phyloP scores from a whole-genome alignment of 805 yeast species.

The Hanseniaspora thailandica region DNA sequence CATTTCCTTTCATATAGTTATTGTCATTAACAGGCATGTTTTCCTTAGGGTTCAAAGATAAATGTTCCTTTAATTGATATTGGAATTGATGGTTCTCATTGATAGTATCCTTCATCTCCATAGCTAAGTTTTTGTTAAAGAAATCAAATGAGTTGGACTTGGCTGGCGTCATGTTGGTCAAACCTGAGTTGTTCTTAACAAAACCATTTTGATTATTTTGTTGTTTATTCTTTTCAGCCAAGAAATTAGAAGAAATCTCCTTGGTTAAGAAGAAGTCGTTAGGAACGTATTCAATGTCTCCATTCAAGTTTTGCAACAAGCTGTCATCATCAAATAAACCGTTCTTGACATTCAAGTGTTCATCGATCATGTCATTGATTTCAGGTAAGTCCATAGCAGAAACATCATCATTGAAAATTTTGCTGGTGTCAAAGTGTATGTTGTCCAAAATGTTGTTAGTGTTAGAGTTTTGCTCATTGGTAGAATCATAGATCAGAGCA shows the following conservation, averaged over 20 bases:
- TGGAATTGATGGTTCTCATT: neutral
- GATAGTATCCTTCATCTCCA: constrained; percentile 1
- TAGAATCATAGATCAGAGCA: neutral
- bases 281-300: neutral
- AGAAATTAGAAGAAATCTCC: neutral
- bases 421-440: neutral
- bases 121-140: neutral
- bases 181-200: neutral
- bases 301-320: neutral
- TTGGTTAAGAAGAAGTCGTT: constrained; percentile 1
- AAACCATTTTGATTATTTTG: neutral
- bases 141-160: neutral
- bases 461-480: neutral
- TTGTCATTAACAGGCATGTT: neutral
- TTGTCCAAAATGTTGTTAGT: neutral
- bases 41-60: neutral
- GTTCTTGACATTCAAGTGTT: neutral
- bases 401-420: constrained; percentile 2
- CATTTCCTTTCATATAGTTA: neutral
- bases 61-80: neutral
- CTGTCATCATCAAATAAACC: neutral
- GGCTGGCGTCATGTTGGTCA: neutral
- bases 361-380: constrained; percentile 10
- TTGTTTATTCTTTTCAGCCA: neutral
- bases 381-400: constrained; percentile 3